Evolutionary conservation across 2,329 filamentous ascomycete species (phyloP), one percentile per base, ranked within the genome.

Genomic region (Trichophyton equinum): DNA sequence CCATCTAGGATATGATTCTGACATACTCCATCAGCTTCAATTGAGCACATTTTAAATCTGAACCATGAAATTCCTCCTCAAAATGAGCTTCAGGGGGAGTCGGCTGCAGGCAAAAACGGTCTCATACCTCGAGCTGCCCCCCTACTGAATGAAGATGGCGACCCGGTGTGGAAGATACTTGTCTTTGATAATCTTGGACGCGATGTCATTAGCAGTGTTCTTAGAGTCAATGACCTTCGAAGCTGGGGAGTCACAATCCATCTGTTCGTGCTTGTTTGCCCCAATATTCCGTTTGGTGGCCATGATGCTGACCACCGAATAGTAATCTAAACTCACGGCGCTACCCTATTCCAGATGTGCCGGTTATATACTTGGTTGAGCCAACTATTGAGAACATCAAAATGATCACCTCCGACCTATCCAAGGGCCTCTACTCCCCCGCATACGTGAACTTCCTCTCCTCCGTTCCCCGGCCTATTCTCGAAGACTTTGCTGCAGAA

Each of bases 371-470:
- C 72, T 82, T 99, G n/a, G 81, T 99, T 68, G 92, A 99, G 69
- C 94, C 94, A 15, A 95, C 84, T 9, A 73, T 84, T 8, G 79
- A 85, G 63, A 97, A 97, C 72, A 80, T 96, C 57, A 81, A 91
- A 70, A 79, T 82, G 53, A 92, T 99, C 63, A 94, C 91, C 11
- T 83, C 79, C 66, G 95, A 99, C 71, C 83, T 99, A 13, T 84
- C 91, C 64, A 89, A 87, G 65, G 89, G 86, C 56, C 82, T 99
- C 30, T 99, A 99, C 75, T 87, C 89, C 27, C 91, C 92, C 0
- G 92, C 92, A 64, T 95, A 97, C 72, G 85, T 99, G 76, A 99
- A 99, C 78, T 96, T 99, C 74, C 84, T 97, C 60, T 95, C 90
- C 49, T 96, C 92, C 18, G 86, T 99, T 72, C 89, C 92, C 3